Percentiles rank a stretch among this genome's conserved stretches.
These are phyloP conservation scores for Colletotrichum abscissum DNA, from an alignment of 2,329 filamentous ascomycete species.

Conservation along the genomic window DNA sequence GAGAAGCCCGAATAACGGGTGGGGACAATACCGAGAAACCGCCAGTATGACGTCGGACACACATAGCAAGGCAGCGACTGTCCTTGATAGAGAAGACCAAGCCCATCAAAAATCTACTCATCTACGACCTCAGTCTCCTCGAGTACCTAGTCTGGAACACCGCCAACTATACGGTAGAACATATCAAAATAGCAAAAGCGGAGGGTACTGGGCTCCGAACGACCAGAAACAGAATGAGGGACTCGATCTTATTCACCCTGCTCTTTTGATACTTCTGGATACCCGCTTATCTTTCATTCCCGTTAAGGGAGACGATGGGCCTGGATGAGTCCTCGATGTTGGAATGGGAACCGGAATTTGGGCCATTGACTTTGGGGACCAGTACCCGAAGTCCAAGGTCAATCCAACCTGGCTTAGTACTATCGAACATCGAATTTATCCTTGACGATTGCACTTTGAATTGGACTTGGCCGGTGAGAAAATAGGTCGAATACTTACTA, in stretches of 20 bases:
- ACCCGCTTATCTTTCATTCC: neutral
- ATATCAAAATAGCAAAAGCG: neutral
- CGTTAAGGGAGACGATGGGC: neutral
- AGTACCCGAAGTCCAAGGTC: neutral
- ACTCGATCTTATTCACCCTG: neutral
- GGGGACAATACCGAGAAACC: neutral
- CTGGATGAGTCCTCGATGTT: neutral
- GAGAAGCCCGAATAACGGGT: neutral
- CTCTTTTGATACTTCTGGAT: neutral
- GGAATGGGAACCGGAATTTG: neutral
- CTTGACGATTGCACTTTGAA: neutral
- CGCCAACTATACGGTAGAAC: neutral
- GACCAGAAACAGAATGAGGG: neutral
- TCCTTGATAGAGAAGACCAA: neutral
- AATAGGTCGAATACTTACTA: neutral
- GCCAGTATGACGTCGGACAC: neutral
- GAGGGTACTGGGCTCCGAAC: neutral
- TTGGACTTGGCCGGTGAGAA: neutral
- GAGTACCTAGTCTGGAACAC: neutral
- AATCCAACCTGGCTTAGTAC: neutral
- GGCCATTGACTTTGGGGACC: neutral
- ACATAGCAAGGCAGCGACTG: neutral
- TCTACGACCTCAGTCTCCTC: neutral
- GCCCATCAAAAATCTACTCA: neutral
- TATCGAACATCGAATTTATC: neutral